Evolutionary conservation across 345 rosid genomes (phyloP).

Genomic region (Passiflora organensis): DNA sequence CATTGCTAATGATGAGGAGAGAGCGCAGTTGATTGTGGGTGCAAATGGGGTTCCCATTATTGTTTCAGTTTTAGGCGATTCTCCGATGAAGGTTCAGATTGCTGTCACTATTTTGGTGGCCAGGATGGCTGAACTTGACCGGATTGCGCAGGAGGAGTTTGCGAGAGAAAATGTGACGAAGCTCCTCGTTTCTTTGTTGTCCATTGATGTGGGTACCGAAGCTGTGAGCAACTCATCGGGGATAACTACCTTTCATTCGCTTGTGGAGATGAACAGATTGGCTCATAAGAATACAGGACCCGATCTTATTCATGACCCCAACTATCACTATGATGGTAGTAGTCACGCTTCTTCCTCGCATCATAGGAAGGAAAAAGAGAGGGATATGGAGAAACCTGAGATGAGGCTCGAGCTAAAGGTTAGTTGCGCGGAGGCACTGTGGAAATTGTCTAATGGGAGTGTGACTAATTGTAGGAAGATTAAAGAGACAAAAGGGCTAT

Average conservation of each 20-base stretch:
- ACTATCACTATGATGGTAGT: conserved; percentile 30
- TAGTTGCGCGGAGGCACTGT: conserved; percentile 46
- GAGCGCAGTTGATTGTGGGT: conserved; percentile 31
- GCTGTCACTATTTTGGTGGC: conserved; percentile 48
- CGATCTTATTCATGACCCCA: too few species aligned
- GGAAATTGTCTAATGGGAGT: conserved; percentile 41
- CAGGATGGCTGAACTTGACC: conserved; percentile 42
- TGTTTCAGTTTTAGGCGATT: conserved; percentile 44
- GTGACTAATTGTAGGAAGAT: conserved; percentile 37
- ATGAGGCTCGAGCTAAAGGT: conserved; percentile 34
- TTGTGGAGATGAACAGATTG: conserved; percentile 48
- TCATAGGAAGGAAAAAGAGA: conserved; percentile 41
- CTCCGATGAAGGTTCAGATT: conserved; percentile 44
- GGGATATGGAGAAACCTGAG: conserved; percentile 38
- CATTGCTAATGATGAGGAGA: conserved; percentile 31
- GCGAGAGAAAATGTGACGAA: conserved; percentile 40
- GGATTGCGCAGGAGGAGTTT: conserved; percentile 42
- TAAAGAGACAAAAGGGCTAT: conserved; percentile 49
- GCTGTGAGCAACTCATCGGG: conserved; percentile 9
- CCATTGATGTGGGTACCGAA: conserved; percentile 33
- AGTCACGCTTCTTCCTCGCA: conserved; percentile 29
- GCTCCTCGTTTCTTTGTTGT: conserved; percentile 41
- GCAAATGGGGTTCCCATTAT: conserved; percentile 38
- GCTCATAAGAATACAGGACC: conserved; percentile 10
- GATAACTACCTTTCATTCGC: conserved; percentile 41